phyloP scores from a whole-genome alignment of 2,329 filamentous ascomycete genomes.

The Nemania sp. region DNA sequence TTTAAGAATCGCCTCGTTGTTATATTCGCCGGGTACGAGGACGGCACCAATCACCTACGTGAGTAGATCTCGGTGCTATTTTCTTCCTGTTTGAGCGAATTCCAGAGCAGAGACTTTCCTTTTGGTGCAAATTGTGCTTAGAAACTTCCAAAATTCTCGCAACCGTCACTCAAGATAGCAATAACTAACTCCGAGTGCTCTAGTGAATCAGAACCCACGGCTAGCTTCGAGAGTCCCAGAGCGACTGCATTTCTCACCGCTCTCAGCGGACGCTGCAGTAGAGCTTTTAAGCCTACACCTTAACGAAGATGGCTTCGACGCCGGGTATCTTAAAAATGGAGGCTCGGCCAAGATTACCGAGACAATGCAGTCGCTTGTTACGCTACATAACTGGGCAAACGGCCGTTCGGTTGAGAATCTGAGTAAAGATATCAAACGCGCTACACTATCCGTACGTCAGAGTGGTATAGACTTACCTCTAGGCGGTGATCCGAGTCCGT shows the following conservation, averaged over 20 bases:
- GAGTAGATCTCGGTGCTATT: no score
- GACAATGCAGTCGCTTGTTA: slow-evolving; percentile 16
- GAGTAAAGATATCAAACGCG: slow-evolving; percentile 18
- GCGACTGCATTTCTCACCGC: slow-evolving; percentile 29
- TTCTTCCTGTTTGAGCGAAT: no score
- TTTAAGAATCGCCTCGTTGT: slow-evolving; percentile 23
- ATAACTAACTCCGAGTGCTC: no score
- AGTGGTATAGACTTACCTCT: neutral
- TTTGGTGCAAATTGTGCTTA: no score
- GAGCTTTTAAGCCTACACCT: slow-evolving; percentile 19
- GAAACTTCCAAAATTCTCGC: no score
- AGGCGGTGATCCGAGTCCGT: no score
- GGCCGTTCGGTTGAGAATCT: slow-evolving; percentile 30
- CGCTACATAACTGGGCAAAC: slow-evolving; percentile 24
- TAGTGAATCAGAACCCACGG: slow-evolving; percentile 36
- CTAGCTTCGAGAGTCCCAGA: slow-evolving; percentile 33
- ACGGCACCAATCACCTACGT: slow-evolving; percentile 29
- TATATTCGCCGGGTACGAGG: slow-evolving; percentile 21
- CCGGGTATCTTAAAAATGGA: neutral
- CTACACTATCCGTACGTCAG: neutral
- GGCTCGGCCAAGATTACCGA: neutral
- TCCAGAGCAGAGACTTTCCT: no score
- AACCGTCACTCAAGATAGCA: no score
- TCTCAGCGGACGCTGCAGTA: slow-evolving; percentile 5
- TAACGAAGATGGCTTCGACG: slow-evolving; percentile 16